Evolutionary conservation across 2,329 filamentous ascomycete genomes (phyloP).

Genomic region (Ceratocystis papillata): DNA sequence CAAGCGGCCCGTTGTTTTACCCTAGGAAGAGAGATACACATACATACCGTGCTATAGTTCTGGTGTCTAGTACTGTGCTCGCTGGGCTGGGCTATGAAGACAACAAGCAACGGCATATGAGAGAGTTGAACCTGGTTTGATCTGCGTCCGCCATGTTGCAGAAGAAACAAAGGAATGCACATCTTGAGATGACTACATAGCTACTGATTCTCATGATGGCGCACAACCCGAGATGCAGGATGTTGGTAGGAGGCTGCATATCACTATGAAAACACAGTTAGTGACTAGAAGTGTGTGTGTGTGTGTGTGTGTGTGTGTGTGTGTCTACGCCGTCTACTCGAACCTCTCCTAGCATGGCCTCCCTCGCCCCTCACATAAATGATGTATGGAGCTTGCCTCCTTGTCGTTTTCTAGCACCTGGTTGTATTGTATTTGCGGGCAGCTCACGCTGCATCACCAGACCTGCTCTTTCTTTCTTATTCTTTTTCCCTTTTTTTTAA

Average conservation of each 20-base stretch:
- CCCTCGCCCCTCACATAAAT: background rate
- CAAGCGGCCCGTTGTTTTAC: slow-evolving; percentile 6
- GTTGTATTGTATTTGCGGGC: no score
- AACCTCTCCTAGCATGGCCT: background rate
- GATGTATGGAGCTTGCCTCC: background rate
- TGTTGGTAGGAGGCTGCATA: background rate
- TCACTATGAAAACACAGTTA: no score
- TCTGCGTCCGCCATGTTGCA: background rate
- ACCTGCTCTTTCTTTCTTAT: background rate
- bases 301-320: no score
- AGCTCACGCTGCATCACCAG: background rate
- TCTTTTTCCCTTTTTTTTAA: background rate
- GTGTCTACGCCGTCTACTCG: background rate
- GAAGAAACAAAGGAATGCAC: background rate
- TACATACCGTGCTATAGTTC: background rate
- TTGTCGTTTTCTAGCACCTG: background rate
- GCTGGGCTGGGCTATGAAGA: background rate
- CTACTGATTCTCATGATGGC: background rate
- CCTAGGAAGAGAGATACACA: background rate
- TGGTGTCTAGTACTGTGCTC: background rate
- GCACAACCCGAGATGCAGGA: background rate
- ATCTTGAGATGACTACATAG: background rate
- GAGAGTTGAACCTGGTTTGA: background rate
- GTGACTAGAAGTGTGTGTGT: no score
- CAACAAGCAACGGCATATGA: background rate